phyloP scores from a whole-genome alignment of 441 rosid species.

The Gossypium davidsonii region DNA sequence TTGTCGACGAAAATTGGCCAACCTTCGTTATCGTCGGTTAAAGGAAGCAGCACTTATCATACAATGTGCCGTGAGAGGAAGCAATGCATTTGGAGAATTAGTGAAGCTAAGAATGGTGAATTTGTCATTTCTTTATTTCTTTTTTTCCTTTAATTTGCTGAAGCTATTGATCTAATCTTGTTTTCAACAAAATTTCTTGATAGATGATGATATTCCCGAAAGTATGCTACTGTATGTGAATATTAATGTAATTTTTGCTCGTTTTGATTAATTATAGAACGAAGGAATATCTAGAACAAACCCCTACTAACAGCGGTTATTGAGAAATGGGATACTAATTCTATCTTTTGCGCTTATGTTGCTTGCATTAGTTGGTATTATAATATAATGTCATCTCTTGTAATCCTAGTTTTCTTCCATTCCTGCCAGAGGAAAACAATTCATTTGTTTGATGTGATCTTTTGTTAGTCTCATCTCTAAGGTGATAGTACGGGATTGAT shows the following conservation, averaged over 20 bases:
- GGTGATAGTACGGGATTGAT: neutral
- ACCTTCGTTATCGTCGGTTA: constrained; percentile 32
- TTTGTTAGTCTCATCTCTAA: constrained; percentile 6
- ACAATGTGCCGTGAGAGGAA: constrained; percentile 79
- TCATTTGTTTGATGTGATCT: constrained; percentile 10
- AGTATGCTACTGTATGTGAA: neutral
- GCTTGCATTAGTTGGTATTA: constrained; percentile 18
- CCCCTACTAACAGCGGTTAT: neutral
- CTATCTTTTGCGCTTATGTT: neutral
- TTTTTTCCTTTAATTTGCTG: constrained; percentile 5
- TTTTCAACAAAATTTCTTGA: neutral
- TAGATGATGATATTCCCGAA: neutral
- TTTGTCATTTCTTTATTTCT: constrained; percentile 5
- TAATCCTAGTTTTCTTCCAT: neutral
- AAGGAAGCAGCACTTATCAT: constrained; percentile 56
- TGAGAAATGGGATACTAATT: neutral
- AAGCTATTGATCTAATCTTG: neutral
- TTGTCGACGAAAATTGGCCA: constrained; percentile 49
- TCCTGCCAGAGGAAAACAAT: constrained; percentile 7
- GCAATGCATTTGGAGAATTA: constrained; percentile 61
- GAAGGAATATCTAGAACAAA: neutral
- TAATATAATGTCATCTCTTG: neutral
- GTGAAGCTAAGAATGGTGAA: constrained; percentile 68
- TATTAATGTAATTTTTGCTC: neutral
- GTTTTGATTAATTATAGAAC: neutral